Percentiles rank a stretch among this genome's conserved stretches.
phyloP scores from a whole-genome alignment of 257 asterid genomes.

The Nicotiana tabacum region DNA sequence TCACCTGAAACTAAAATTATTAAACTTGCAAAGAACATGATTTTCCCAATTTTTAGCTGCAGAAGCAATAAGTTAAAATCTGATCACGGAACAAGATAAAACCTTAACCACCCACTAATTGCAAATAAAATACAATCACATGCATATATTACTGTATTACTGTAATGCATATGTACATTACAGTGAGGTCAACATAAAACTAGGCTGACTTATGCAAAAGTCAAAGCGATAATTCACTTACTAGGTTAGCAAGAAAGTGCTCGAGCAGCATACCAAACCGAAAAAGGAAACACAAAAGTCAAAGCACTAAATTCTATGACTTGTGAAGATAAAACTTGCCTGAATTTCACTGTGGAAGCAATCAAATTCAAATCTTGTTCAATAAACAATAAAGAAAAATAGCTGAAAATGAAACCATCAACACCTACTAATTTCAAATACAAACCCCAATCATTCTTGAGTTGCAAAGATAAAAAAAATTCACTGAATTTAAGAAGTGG shows the following conservation, averaged over 20 bases:
- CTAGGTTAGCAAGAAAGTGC: neutral
- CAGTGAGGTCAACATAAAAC: neutral
- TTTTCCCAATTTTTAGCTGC: neutral
- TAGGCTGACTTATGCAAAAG: neutral
- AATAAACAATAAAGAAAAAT: neutral
- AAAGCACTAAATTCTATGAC: neutral
- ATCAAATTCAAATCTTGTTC: neutral
- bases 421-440: neutral
- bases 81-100: neutral
- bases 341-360: neutral
- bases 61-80: neutral
- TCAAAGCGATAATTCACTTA: neutral
- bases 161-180: neutral
- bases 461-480: neutral
- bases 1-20: neutral
- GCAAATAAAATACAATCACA: neutral
- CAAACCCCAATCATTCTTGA: neutral
- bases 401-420: neutral
- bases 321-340: neutral
- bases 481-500: neutral
- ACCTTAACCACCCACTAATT: neutral
- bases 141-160: neutral
- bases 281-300: neutral
- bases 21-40: neutral
- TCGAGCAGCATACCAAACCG: neutral